These are phyloP conservation scores for Thermoascus crustaceus DNA, from an alignment of 2,329 filamentous ascomycete genomes.

Conservation along the genomic window DNA sequence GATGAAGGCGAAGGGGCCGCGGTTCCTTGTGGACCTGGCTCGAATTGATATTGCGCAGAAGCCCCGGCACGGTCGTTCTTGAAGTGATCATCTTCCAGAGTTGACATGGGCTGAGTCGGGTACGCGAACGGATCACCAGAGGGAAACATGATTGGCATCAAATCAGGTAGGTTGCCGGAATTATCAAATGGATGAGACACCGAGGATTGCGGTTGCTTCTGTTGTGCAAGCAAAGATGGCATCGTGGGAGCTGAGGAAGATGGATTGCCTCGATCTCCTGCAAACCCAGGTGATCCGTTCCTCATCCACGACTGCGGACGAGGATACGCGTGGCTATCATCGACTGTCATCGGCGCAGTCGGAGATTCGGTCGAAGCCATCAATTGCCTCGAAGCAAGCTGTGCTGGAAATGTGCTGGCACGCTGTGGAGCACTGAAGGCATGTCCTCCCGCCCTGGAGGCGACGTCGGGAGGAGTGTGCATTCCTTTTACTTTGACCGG, in stretches of 20 bases:
- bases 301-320: slow-evolving; percentile 19
- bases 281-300: slow-evolving; percentile 19
- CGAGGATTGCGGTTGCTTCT: not conserved
- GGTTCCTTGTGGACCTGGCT: slow-evolving; percentile 11
- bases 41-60: slow-evolving; percentile 16
- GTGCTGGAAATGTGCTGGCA: slow-evolving; percentile 34
- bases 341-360: slow-evolving; percentile 22
- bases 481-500: slow-evolving; percentile 9
- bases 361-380: slow-evolving; percentile 11
- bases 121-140: slow-evolving; percentile 45
- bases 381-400: slow-evolving; percentile 16
- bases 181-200: slow-evolving; percentile 27
- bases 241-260: slow-evolving; percentile 13
- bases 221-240: slow-evolving; percentile 14
- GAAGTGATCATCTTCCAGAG: slow-evolving; percentile 36
- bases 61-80: slow-evolving; percentile 19
- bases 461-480: slow-evolving; percentile 13
- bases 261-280: slow-evolving; percentile 16
- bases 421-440: slow-evolving; percentile 19
- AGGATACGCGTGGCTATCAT: slow-evolving; percentile 18
- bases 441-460: slow-evolving; percentile 9
- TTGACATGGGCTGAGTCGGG: slow-evolving; percentile 42
- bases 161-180: slow-evolving; percentile 33
- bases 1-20: slow-evolving; percentile 11
- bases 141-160: slow-evolving; percentile 45